These are phyloP conservation scores for Adansonia rubrostipa DNA, from an alignment of 441 rosid species.

Conservation along the genomic window DNA sequence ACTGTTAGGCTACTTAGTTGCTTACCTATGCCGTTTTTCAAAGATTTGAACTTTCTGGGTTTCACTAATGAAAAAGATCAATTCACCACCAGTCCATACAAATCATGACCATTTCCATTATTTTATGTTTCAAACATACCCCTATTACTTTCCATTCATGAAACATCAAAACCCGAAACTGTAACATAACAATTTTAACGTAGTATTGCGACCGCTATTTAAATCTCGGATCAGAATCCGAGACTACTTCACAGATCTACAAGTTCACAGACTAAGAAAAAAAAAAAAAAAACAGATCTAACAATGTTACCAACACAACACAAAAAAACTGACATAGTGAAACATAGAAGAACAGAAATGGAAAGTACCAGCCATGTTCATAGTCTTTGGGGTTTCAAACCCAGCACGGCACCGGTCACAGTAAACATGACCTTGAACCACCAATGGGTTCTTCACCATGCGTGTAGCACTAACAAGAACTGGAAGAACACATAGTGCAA, in stretches of 20 bases:
- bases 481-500: constrained; percentile 63
- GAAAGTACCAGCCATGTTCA: constrained; percentile 65
- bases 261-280: background rate
- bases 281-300: constrained; percentile 19
- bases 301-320: background rate
- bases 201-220: too few relatives aligned
- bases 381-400: constrained; percentile 77
- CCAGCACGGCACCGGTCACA: constrained; percentile 90
- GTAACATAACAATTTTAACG: too few relatives aligned
- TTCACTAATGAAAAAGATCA: background rate
- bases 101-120: background rate
- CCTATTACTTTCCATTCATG: background rate
- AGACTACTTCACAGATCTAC: constrained; percentile 5
- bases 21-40: background rate
- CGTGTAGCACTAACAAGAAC: constrained; percentile 52
- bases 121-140: background rate
- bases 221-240: background rate
- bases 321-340: background rate
- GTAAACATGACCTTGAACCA: constrained; percentile 65
- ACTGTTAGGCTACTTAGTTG: background rate
- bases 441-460: constrained; percentile 53
- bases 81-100: background rate
- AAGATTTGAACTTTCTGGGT: background rate
- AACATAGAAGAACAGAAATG: background rate
- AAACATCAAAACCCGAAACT: background rate